Conservation (phyloP, 345 rosid species). For the Hibiscus syriacus region DNA sequence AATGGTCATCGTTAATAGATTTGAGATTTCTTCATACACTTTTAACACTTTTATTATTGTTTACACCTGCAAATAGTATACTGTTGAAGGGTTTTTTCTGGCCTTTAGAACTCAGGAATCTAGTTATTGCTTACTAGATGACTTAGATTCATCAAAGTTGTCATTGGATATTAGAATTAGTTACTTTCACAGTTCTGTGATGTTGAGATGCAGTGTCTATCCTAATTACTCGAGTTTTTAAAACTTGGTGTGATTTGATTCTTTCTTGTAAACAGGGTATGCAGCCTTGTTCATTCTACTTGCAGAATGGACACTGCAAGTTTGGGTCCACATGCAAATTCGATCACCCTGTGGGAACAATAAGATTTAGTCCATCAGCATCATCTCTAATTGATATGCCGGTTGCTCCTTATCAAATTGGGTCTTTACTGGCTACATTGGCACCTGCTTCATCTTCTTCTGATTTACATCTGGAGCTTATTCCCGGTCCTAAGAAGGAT, state of each 20-base stretch:
- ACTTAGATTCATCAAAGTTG: not conserved
- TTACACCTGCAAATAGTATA: not conserved
- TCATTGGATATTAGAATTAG: too few relatives aligned
- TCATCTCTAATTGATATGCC: slow-evolving; percentile 68
- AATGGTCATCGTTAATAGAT: not conserved
- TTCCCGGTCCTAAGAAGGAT: slow-evolving; percentile 42
- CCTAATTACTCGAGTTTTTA: not conserved
- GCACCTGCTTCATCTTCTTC: slow-evolving; percentile 52
- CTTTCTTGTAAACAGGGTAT: slow-evolving; percentile 29
- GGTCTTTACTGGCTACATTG: slow-evolving; percentile 47
- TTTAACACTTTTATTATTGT: not conserved
- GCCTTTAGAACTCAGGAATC: not conserved
- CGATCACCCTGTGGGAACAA: slow-evolving; percentile 53
- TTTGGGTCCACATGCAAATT: slow-evolving; percentile 56
- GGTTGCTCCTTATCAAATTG: slow-evolving; percentile 61
- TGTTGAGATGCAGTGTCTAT: not conserved
- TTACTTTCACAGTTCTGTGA: not conserved
- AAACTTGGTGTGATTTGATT: not conserved
- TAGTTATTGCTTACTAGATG: not conserved
- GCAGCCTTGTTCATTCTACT: slow-evolving; percentile 41
- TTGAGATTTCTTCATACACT: not conserved
- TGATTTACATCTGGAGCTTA: slow-evolving; percentile 46
- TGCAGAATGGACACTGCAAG: slow-evolving; percentile 49
- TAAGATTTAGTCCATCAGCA: slow-evolving; percentile 66
- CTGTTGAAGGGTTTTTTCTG: not conserved